phyloP scores from a whole-genome alignment of 768 basidiomycete genomes.

The Saitozyma podzolica region DNA sequence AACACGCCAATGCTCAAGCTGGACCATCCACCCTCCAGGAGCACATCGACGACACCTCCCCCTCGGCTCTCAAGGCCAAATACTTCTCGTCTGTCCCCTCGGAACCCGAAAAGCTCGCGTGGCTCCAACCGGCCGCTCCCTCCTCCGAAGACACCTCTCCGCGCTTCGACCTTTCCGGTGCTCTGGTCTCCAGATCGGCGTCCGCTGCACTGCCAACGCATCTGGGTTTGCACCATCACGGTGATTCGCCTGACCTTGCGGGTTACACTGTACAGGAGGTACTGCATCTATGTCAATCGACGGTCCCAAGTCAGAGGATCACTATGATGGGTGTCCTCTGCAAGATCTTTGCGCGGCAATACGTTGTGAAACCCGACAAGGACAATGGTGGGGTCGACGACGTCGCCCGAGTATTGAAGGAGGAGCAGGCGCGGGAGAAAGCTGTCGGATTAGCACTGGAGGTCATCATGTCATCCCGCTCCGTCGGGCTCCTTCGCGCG shows the following conservation, averaged over 20 bases:
- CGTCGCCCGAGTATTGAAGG: constrained; percentile 1
- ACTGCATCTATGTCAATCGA: constrained; percentile 74
- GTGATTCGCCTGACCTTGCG: constrained; percentile 68
- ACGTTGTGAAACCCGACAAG: neutral
- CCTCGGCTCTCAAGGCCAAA: constrained; percentile 77
- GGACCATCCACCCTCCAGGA: too few relatives aligned
- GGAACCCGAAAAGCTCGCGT: constrained; percentile 73
- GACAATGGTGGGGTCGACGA: constrained; percentile 5
- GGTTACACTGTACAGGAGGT: constrained; percentile 88
- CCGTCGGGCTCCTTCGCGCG: constrained; percentile 33
- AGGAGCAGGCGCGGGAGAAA: constrained; percentile 17
- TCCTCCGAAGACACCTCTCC: constrained; percentile 30
- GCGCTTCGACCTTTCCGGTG: constrained; percentile 72
- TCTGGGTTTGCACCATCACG: constrained; percentile 87
- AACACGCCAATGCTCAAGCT: too few relatives aligned
- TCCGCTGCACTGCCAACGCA: constrained; percentile 71
- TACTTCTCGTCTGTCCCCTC: constrained; percentile 74
- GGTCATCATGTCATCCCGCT: constrained; percentile 17
- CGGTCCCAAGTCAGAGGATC: constrained; percentile 77
- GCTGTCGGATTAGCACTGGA: constrained; percentile 23
- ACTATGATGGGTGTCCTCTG: constrained; percentile 75
- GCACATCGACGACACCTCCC: constrained; percentile 59
- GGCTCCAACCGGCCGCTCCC: constrained; percentile 61
- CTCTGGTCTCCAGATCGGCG: constrained; percentile 62
- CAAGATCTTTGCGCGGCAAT: constrained; percentile 56